Evolutionary conservation across 2,329 filamentous ascomycete species (phyloP).

Genomic region (Nemania diffusa): DNA sequence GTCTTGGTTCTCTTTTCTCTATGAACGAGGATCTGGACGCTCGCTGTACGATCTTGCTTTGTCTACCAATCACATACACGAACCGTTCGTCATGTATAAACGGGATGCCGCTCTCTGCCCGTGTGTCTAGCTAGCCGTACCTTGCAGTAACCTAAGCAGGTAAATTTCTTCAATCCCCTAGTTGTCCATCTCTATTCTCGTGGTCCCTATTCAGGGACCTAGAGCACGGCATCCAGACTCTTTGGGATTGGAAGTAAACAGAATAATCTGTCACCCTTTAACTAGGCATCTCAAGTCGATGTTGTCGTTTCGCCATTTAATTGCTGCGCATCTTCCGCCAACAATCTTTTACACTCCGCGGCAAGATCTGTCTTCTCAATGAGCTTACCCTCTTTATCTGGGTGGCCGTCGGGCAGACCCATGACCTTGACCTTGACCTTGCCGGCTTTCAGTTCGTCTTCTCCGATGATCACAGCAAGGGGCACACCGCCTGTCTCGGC

Average conservation of each 20-base stretch:
- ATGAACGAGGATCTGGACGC: conserved; percentile 4
- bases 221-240: neutral
- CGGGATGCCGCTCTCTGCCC: neutral
- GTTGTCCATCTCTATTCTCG: neutral
- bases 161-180: neutral
- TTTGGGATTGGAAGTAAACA: neutral
- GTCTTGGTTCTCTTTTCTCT: conserved; percentile 17
- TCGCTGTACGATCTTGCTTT: conserved; percentile 1
- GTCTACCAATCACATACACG: neutral
- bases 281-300: neutral
- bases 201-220: neutral
- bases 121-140: neutral
- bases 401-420: conserved; percentile 79
- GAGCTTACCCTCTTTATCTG: conserved; percentile 87
- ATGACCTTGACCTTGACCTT: conserved; percentile 87
- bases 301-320: conserved; percentile 22
- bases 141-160: neutral
- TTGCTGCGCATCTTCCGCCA: conserved; percentile 23
- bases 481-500: conserved; percentile 84
- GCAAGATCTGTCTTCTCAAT: conserved; percentile 54
- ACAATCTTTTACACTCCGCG: conserved; percentile 28
- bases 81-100: neutral
- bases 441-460: conserved; percentile 85
- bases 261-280: neutral
- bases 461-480: conserved; percentile 87